Conservation (phyloP, 2,329 filamentous ascomycete genomes). For the Amylocarpus encephaloides region DNA sequence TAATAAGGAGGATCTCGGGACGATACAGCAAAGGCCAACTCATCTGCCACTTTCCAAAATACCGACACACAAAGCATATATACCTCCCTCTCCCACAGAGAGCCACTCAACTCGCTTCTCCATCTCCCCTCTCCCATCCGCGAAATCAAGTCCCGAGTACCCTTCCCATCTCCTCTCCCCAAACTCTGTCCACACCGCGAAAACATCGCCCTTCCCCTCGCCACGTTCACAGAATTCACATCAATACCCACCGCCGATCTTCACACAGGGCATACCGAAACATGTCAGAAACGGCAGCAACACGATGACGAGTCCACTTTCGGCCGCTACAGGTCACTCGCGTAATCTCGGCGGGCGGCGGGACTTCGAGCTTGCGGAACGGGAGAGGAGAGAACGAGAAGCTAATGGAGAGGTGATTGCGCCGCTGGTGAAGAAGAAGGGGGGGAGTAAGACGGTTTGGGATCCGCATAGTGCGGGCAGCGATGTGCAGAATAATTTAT, state of each 20-base stretch:
- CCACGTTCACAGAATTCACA: not conserved
- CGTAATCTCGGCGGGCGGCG: not conserved
- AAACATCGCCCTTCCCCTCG: not conserved
- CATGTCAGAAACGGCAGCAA: not conserved
- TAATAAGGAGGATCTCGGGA: not conserved
- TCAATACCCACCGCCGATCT: not conserved
- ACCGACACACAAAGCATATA: slow-evolving; percentile 22
- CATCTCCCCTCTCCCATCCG: slow-evolving; percentile 1
- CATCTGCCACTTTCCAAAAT: slow-evolving; percentile 6
- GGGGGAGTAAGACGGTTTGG: not conserved
- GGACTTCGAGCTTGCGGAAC: slow-evolving; percentile 13
- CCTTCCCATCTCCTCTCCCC: not conserved
- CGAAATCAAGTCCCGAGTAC: slow-evolving; percentile 1
- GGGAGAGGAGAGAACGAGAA: slow-evolving; percentile 7
- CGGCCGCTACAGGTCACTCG: slow-evolving; percentile 2
- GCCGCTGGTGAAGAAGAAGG: slow-evolving; percentile 1
- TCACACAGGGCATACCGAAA: not conserved
- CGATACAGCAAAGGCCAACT: not conserved
- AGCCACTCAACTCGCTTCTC: slow-evolving; percentile 6
- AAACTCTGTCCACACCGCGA: not conserved
- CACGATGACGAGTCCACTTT: slow-evolving; percentile 3
- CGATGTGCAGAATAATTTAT: slow-evolving; percentile 21
- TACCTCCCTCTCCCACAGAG: slow-evolving; percentile 10
- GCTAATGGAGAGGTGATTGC: not conserved
- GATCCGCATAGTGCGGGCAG: slow-evolving; percentile 15